Base-by-base conservation (phyloP, 2,329 filamentous ascomycete genomes). In the Pyricularia grisea region DNA sequence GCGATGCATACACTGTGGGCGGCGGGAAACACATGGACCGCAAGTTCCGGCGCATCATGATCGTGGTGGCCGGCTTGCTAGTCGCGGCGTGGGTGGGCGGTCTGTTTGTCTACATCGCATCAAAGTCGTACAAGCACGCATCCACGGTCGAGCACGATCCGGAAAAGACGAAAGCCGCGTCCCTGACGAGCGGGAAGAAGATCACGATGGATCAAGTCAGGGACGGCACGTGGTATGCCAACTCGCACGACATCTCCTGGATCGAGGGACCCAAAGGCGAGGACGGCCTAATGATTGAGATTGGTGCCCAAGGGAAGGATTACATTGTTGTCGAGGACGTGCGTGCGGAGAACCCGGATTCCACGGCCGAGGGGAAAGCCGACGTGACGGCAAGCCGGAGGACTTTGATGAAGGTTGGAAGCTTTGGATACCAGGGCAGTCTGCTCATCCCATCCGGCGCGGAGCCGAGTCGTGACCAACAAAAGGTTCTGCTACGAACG, bases 291-390 rank as follows among this genome's bases (percentile, higher is more conserved):
- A 78, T 99, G 72, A 85, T 99, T 25, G 91, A 97, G 78, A 84
- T 87, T 74, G 88, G 84, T 67, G 86, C 83, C 0, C 75, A 78
- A 0, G 88, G 84, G 5, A 88, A 92, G 74, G 89, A 90, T 70
- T 98, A 90, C 74, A 81, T 99, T 68, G 87, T 95, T 1, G 92
- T 97, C 0, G 91, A 97, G 76, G 93, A 98, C 77, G 90, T 99
- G 68, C 87, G 89, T 69, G 84, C 83, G 67, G 81, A 84, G 69
- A 82, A 84, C 65, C 76, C 75, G 20, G 76, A 79, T 3, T 23
- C 31, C 20, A 11, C 60, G 23, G 5, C 67, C 6, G 27, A 30
- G 14, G 60, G 23, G 4, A 25, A 61, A 7, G 3, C 14, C 23
- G 76, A 74, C 12, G 79, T 80, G 3, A 78, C 80, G 23, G 78